Conservation (phyloP, 257 asterid genomes). For the Anisodus acutangulus region DNA sequence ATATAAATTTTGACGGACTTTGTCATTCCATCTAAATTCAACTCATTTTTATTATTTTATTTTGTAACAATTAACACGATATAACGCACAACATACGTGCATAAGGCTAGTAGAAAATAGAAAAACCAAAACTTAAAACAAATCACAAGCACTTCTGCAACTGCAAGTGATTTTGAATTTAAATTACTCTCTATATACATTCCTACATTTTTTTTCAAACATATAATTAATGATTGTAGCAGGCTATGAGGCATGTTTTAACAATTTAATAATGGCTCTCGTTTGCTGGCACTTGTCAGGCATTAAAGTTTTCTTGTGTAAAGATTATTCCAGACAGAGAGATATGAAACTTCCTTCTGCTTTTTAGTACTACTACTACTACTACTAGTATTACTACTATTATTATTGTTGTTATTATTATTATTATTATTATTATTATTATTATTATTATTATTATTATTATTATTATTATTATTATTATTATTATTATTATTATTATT, state of each 20-base stretch:
- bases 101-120: not conserved
- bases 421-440: no score
- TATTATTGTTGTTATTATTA: no score
- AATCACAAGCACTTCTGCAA: not conserved
- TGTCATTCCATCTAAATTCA: no score
- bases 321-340: not conserved
- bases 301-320: not conserved
- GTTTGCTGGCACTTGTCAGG: constrained; percentile 26
- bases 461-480: no score
- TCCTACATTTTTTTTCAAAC: not conserved
- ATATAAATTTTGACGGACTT: no score
- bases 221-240: constrained; percentile 13
- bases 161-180: constrained; percentile 10
- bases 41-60: no score
- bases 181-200: not conserved
- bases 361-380: no score
- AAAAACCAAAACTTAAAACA: not conserved
- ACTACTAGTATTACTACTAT: no score
- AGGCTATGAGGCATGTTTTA: constrained; percentile 16
- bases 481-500: no score
- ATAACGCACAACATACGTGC: not conserved
- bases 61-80: no score
- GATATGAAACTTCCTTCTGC: not conserved
- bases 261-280: not conserved
- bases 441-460: no score